These are phyloP conservation scores for Kitagawia praeruptora DNA, from an alignment of 129 eudicot species.

Conservation along the genomic window DNA sequence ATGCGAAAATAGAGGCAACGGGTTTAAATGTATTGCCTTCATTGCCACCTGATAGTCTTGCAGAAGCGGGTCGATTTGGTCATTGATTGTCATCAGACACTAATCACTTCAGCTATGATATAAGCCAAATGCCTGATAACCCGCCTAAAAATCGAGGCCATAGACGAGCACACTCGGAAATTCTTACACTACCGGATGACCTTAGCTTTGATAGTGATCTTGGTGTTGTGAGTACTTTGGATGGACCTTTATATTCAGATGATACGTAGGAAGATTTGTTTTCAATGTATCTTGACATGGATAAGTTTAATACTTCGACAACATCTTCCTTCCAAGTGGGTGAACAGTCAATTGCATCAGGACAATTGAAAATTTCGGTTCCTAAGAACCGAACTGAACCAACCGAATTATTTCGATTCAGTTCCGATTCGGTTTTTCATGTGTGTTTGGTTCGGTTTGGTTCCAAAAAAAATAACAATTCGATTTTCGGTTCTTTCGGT, in stretches of 20 bases:
- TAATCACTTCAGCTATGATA: conserved; percentile 64
- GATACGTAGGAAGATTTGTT: conserved; percentile 77
- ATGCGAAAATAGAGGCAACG: conserved; percentile 42
- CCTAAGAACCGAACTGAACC: no score
- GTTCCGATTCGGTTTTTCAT: no score
- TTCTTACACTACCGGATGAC: conserved; percentile 79
- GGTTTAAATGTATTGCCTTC: conserved; percentile 50
- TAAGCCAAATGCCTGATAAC: conserved; percentile 84
- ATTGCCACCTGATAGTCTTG: conserved; percentile 29
- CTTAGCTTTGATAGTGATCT: conserved; percentile 90
- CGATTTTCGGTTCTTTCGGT: no score
- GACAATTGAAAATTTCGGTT: not conserved
- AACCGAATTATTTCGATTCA: no score
- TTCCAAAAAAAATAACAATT: no score
- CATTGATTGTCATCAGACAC: conserved; percentile 36
- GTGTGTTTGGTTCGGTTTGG: no score
- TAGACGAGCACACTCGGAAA: conserved; percentile 91
- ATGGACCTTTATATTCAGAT: conserved; percentile 79
- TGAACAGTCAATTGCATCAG: conserved; percentile 38
- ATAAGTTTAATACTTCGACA: conserved; percentile 65
- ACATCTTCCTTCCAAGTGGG: conserved; percentile 59
- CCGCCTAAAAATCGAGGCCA: conserved; percentile 74
- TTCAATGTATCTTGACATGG: conserved; percentile 91
- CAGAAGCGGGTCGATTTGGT: conserved; percentile 37
- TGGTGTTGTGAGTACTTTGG: conserved; percentile 73